Conservation (phyloP, 2,329 filamentous ascomycete species). For the Aspergillus candidus region DNA sequence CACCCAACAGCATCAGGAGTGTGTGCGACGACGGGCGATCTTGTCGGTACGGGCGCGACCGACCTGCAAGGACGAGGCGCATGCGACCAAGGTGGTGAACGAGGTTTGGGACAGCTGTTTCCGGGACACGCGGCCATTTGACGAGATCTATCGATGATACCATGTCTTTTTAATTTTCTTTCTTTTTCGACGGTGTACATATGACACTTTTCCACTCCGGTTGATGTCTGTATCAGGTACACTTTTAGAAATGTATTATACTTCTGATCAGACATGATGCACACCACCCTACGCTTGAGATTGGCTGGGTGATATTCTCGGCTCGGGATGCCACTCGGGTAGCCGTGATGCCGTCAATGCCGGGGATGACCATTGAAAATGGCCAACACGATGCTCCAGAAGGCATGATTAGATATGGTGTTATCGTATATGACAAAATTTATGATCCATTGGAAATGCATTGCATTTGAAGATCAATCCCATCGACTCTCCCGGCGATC, state of each 20-base stretch:
- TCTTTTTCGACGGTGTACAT: neutral
- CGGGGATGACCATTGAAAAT: no score
- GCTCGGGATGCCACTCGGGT: no score
- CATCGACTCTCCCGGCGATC: no score
- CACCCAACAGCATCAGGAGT: slow-evolving; percentile 89
- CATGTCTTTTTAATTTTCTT: slow-evolving; percentile 4
- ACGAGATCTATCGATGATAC: slow-evolving; percentile 76
- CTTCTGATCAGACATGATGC: neutral
- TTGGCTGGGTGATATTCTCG: no score
- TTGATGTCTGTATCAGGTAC: neutral
- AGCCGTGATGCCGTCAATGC: no score
- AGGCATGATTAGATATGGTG: neutral
- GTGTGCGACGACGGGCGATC: slow-evolving; percentile 75
- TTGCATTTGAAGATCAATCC: slow-evolving; percentile 1
- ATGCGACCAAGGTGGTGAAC: slow-evolving; percentile 83
- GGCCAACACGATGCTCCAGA: neutral
- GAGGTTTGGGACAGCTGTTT: slow-evolving; percentile 99
- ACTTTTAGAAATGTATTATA: slow-evolving; percentile 11
- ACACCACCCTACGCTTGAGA: no score
- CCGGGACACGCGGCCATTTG: slow-evolving; percentile 86
- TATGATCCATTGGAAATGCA: neutral
- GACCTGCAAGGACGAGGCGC: slow-evolving; percentile 73
- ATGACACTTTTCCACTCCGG: no score
- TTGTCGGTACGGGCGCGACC: slow-evolving; percentile 73
- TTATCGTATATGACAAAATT: no score